A percentile compares a stretch with the other conserved stretches of the same genome.
These are phyloP conservation scores for Kingdonia uniflora DNA, from an alignment of 164 flowering plant genomes.

Conservation along the genomic window DNA sequence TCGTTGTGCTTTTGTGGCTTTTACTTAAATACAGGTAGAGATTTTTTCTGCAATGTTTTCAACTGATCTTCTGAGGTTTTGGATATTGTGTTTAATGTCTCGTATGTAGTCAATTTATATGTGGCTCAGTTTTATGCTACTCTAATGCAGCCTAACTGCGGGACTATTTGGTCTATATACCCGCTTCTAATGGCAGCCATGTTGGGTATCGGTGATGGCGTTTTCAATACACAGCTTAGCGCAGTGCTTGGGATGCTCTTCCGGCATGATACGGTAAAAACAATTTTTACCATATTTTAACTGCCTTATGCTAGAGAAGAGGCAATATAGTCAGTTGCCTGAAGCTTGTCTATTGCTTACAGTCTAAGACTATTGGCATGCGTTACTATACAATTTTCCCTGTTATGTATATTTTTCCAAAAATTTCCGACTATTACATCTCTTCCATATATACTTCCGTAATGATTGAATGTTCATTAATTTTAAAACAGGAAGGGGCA, in stretches of 20 bases:
- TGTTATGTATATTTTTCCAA: too few relatives aligned
- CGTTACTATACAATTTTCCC: too few relatives aligned
- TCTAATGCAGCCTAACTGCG: conserved; percentile 32
- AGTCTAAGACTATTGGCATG: too few relatives aligned
- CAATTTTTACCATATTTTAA: too few relatives aligned
- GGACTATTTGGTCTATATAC: conserved; percentile 52
- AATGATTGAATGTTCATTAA: too few relatives aligned
- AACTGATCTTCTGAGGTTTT: background rate
- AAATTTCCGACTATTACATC: too few relatives aligned
- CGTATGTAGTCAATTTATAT: background rate
- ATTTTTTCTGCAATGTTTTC: too few relatives aligned
- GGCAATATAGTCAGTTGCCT: too few relatives aligned
- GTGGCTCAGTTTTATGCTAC: background rate
- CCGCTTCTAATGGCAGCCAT: conserved; percentile 71
- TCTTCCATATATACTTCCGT: too few relatives aligned
- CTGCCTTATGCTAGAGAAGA: too few relatives aligned
- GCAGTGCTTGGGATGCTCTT: conserved; percentile 85
- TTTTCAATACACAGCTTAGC: conserved; percentile 75
- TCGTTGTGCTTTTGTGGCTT: conserved; percentile 56
- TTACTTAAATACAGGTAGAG: conserved; percentile 58
- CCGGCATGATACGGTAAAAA: conserved; percentile 65
- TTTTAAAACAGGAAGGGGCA: conserved; percentile 69
- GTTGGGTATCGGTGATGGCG: conserved; percentile 86
- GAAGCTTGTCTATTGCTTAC: too few relatives aligned
- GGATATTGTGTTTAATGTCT: too few relatives aligned